Conservation (phyloP, 2,329 filamentous ascomycete species). For the Epichloe bromicola region DNA sequence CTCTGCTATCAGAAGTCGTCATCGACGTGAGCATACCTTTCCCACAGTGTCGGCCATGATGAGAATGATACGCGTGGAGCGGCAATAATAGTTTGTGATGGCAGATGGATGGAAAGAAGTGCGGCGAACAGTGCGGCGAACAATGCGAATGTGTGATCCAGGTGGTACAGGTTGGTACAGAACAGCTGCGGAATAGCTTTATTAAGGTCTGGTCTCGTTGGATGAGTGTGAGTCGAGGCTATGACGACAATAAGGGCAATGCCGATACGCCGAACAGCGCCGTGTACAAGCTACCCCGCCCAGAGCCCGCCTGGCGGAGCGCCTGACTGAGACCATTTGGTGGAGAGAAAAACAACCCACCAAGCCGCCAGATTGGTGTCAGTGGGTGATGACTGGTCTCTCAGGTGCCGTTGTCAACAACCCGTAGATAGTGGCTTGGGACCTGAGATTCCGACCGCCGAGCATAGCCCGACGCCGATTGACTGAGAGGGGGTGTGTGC, state of each 20-base stretch:
- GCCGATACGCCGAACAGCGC: slow-evolving; percentile 5
- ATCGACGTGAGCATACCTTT: slow-evolving; percentile 5
- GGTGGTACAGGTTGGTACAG: too few species aligned
- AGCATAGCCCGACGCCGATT: slow-evolving; percentile 1
- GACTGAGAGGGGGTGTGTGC: not conserved
- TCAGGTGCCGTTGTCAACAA: not conserved
- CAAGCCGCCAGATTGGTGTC: too few species aligned
- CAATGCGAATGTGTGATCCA: too few species aligned
- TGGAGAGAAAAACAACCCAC: too few species aligned
- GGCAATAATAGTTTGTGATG: not conserved
- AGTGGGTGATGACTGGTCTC: not conserved
- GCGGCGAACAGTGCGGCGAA: too few species aligned
- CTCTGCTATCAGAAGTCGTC: not conserved
- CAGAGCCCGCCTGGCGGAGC: not conserved
- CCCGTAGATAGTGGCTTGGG: not conserved
- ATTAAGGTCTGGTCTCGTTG: not conserved
- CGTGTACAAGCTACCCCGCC: slow-evolving; percentile 4
- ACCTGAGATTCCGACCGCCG: slow-evolving; percentile 1
- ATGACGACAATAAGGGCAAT: not conserved
- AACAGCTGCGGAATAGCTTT: not conserved
- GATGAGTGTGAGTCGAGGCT: not conserved
- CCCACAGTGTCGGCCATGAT: slow-evolving; percentile 6
- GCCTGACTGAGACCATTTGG: too few species aligned
- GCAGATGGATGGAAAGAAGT: not conserved
- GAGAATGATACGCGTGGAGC: not conserved